Base-by-base conservation (phyloP, 2,329 filamentous ascomycete species). In the Simplicillium sp. region DNA sequence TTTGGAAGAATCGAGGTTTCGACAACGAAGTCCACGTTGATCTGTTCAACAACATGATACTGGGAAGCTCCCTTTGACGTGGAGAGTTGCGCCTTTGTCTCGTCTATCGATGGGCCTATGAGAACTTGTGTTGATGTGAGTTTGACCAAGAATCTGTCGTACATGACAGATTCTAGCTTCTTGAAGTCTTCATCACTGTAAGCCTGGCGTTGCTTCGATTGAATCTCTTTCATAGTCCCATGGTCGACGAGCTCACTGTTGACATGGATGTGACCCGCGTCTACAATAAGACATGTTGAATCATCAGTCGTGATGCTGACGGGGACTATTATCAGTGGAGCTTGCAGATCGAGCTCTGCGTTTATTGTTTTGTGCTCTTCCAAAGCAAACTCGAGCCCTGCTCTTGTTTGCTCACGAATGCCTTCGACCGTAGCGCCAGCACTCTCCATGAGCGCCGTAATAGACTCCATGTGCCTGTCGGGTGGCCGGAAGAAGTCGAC, bases 351-450 rank as follows among this genome's bases (percentile, higher is more conserved):
- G 34, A 99, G 72, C 52, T 97, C 87, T 12, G 90, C 90, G 53
- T 98, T 95, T 57, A 98, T 83, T 2, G 92, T 97, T 68, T 95
- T 97, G 70, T 98, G 92, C 57, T 98, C 94, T 54, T 96, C 85
- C 3, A 99, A 68, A 0, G 92, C 94, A 62, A 96, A 98, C 60
- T 98, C 89, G 29, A 99, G 75, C 18, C 92, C 90, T 38, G 92
- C 90, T 57, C 94, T 78, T 4, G 94, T 98, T 64, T 98, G 94
- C 58, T 97, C 89, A 29, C 94, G 78, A 44, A 98, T 71, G 7
- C 89, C 90, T 61, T 98, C 90, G 0, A 98, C 90, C 0, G 92
- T 98, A 2, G 90, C 90, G 17, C 92, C 89, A 5, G 92, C 92
- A 36, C 84, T 87, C 61, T 98, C 94, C 80, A 99, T 87, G 42